These are phyloP conservation scores for Fusarium sp. DNA, from an alignment of 2,329 filamentous ascomycete species.

Conservation along the genomic window DNA sequence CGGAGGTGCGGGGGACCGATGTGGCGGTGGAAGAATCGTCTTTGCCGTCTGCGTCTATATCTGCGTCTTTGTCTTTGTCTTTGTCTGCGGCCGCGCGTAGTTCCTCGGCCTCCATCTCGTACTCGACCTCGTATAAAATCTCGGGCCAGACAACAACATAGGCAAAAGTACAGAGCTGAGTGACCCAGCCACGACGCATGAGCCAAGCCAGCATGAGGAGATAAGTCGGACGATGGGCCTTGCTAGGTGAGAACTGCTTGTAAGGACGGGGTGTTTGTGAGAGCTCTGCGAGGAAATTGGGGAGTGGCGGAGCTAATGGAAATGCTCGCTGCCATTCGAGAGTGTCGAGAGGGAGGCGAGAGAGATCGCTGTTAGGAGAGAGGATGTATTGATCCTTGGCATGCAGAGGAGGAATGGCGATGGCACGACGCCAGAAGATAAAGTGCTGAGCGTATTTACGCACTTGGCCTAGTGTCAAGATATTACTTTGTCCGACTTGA, in stretches of 20 bases:
- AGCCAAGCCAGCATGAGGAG: slow-evolving; percentile 95
- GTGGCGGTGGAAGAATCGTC: slow-evolving; percentile 41
- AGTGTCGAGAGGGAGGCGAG: slow-evolving; percentile 77
- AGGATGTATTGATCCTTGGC: slow-evolving; percentile 92
- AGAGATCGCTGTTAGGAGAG: slow-evolving; percentile 88
- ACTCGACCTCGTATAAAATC: slow-evolving; percentile 85
- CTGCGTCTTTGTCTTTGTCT: slow-evolving; percentile 43
- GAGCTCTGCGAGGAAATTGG: slow-evolving; percentile 88
- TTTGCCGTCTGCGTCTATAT: slow-evolving; percentile 45
- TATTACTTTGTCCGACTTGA: slow-evolving; percentile 79
- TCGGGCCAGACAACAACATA: slow-evolving; percentile 89
- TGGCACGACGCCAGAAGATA: slow-evolving; percentile 94
- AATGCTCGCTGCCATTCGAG: slow-evolving; percentile 83
- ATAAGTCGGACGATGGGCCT: slow-evolving; percentile 88
- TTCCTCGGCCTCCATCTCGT: slow-evolving; percentile 77
- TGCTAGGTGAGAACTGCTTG: slow-evolving; percentile 86
- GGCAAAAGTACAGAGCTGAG: slow-evolving; percentile 90
- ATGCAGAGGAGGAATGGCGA: slow-evolving; percentile 91
- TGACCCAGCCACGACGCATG: slow-evolving; percentile 93
- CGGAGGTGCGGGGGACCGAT: slow-evolving; percentile 45
- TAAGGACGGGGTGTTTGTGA: slow-evolving; percentile 87
- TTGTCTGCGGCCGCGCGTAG: slow-evolving; percentile 60
- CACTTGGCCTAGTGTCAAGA: slow-evolving; percentile 84
- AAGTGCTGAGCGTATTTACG: slow-evolving; percentile 92
- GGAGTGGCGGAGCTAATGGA: slow-evolving; percentile 84